phyloP scores from a whole-genome alignment of 208 protist genomes.

The Giardia duodenalis region DNA sequence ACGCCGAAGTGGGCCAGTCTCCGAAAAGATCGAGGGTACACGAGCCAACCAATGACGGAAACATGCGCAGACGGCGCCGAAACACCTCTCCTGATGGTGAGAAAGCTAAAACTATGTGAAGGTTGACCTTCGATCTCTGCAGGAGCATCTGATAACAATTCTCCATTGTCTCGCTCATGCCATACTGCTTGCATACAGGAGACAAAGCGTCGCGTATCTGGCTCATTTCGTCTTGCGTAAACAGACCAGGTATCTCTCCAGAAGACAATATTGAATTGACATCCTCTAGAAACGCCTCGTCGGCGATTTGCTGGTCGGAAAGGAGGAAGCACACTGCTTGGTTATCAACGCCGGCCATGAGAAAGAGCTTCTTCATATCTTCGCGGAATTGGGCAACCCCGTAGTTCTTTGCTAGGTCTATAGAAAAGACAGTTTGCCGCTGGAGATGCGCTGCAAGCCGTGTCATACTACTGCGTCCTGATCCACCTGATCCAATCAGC shows the following conservation, averaged over 20 bases:
- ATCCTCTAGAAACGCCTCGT: conserved; percentile 86
- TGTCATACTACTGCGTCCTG: conserved; percentile 76
- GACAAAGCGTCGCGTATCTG: neutral
- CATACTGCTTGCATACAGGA: neutral
- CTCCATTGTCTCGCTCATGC: conserved; percentile 22
- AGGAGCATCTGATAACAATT: conserved; percentile 46
- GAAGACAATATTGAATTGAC: conserved; percentile 90
- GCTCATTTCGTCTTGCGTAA: conserved; percentile 52
- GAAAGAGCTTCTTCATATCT: conserved; percentile 59
- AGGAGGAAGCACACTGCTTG: conserved; percentile 87
- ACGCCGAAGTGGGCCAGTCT: conserved; percentile 83
- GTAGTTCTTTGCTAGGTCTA: conserved; percentile 85
- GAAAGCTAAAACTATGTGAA: conserved; percentile 49
- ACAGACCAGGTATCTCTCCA: conserved; percentile 89
- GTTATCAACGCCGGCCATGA: conserved; percentile 53
- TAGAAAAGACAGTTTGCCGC: conserved; percentile 74
- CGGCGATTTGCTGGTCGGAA: conserved; percentile 82
- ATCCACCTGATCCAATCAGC: conserved; percentile 82
- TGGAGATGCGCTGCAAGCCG: conserved; percentile 79
- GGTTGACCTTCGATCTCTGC: conserved; percentile 33
- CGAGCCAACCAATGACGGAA: conserved; percentile 83
- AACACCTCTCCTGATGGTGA: conserved; percentile 63
- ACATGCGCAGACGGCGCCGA: conserved; percentile 80
- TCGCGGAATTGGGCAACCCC: conserved; percentile 56
- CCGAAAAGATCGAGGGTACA: conserved; percentile 94